These are phyloP conservation scores for Solanum pimpinellifolium DNA, from an alignment of 257 asterid species.

Conservation along the genomic window DNA sequence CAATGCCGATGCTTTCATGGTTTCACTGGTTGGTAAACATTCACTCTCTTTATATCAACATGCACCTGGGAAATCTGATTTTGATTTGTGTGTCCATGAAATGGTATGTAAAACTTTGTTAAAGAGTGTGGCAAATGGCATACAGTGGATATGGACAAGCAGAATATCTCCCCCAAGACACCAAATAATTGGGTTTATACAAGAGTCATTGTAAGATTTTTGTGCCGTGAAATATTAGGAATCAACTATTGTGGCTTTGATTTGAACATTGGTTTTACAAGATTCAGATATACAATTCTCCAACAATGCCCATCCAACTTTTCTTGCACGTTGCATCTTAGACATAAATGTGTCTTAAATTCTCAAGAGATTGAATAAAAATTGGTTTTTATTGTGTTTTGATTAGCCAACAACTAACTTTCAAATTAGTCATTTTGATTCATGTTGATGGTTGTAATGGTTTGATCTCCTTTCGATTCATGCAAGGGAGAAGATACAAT, in stretches of 20 bases:
- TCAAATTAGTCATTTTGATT: not conserved
- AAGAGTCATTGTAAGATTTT: not conserved
- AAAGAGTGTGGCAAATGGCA: not conserved
- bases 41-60: not conserved
- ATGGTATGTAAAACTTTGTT: not conserved
- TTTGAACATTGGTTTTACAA: not conserved
- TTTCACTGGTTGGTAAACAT: slow-evolving; percentile 52
- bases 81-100: not conserved
- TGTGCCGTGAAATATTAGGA: not conserved
- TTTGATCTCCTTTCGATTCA: not conserved
- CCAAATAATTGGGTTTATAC: not conserved
- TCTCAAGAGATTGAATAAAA: not conserved
- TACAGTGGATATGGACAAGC: not conserved
- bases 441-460: not conserved
- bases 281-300: not conserved
- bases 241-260: not conserved
- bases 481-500: not conserved
- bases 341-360: not conserved
- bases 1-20: slow-evolving; percentile 95
- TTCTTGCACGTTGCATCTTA: not conserved
- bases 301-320: not conserved
- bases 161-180: not conserved
- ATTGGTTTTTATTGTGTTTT: not conserved
- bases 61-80: not conserved
- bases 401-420: not conserved